phyloP scores from a whole-genome alignment of 2,329 filamentous ascomycete genomes.

The Didymella exigua region DNA sequence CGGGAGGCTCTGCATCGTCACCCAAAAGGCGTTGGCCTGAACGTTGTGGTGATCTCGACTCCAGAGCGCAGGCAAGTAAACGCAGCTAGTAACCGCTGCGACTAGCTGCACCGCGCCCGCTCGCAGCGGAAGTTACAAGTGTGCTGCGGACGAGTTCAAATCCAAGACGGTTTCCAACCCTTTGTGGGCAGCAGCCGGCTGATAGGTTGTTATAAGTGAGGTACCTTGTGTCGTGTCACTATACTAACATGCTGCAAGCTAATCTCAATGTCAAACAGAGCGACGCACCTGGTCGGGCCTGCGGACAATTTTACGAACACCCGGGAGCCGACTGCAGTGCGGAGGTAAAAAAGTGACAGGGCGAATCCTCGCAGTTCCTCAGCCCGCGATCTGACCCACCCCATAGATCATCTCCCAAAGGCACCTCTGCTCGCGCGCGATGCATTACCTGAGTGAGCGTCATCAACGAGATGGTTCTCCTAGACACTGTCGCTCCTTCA shows the following conservation, averaged over 20 bases:
- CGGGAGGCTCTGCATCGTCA: conserved; percentile 20
- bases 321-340: conserved; percentile 14
- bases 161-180: conserved; percentile 30
- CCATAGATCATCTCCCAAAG: conserved; percentile 1
- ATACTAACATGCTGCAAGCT: conserved; percentile 38
- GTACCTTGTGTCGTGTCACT: conserved; percentile 41
- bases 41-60: conserved; percentile 18
- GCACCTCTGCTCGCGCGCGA: conserved; percentile 1
- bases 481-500: conserved; percentile 24
- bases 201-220: conserved; percentile 30
- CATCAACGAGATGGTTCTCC: not conserved
- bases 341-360: conserved; percentile 37
- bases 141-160: conserved; percentile 26
- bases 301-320: conserved; percentile 17
- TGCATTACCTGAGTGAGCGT: conserved; percentile 2
- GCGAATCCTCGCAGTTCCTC: conserved; percentile 31
- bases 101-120: conserved; percentile 29
- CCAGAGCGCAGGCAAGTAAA: conserved; percentile 24
- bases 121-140: conserved; percentile 34
- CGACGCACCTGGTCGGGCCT: conserved; percentile 25
- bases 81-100: conserved; percentile 26
- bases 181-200: conserved; percentile 19
- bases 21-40: conserved; percentile 19
- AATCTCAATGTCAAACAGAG: conserved; percentile 39
- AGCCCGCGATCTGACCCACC: conserved; percentile 2